Evolutionary conservation across 257 asterid genomes (phyloP), one percentile per base, ranked within the genome.

Genomic region (Gentiana dahurica): DNA sequence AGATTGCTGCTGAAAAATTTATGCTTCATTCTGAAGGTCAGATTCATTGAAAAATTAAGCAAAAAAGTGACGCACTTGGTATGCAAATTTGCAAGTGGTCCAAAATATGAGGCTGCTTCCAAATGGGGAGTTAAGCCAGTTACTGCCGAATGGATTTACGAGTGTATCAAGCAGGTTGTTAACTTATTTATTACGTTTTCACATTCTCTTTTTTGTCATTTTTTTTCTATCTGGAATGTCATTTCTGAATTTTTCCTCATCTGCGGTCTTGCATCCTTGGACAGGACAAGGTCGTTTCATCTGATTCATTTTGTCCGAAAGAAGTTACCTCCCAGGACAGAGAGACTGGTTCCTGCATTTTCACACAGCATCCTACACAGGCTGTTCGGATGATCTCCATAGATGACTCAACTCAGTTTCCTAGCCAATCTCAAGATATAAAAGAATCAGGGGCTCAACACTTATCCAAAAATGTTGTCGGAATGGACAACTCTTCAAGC

Each of bases 121-220:
- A 78, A 74, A 72, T 81, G 82, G 85, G 95, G 94, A 57, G 77
- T 83, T 57, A 84, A 72, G 50, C 64, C 77, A 58, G 95, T 79
- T 68, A 76, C 94, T 48, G 80, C 84, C 59, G 94, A 92, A 66
- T 92, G 97, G 97, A 75, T 92, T 45, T 78, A 76, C 61, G 95
- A 77, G 75, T 92, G 97, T 35, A 83, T 79, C 70, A 74, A 65
- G 67, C 87, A 81, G 98, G 98, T 87, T 56, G 34, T 64, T 62
- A 55, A 34, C 24, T 55, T 54, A 54, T 66, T 52, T 51, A 65
- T 58, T n/a, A 51, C 38, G 3, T 8, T 38, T 47, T 38, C 12
- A 45, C 36, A 3, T 37, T 9, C 35, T 8, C 53, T 10, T 45
- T 58, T 49, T 6, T 51, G 13, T 58, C 33, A 13, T 36, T 39